phyloP scores from a whole-genome alignment of 2,329 filamentous ascomycete species.

The Paraphaeosphaeria sporulosa region DNA sequence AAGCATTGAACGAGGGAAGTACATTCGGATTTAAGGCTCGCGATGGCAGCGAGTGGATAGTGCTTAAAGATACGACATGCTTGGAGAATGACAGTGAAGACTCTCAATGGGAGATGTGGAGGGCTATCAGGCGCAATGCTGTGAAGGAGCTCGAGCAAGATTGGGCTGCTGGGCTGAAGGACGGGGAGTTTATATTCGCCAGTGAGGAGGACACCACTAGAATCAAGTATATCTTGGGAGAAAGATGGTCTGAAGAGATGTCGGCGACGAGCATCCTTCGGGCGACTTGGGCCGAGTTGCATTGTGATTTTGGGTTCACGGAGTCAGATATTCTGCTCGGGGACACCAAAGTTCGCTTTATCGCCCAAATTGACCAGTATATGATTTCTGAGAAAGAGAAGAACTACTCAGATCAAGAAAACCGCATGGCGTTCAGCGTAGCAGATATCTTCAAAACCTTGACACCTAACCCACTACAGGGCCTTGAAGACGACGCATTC shows the following conservation, averaged over 20 bases:
- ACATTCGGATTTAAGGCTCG: constrained; percentile 9
- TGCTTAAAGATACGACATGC: constrained; percentile 13
- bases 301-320: neutral
- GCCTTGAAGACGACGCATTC: constrained; percentile 12
- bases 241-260: neutral
- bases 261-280: constrained; percentile 9
- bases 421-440: neutral
- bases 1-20: constrained; percentile 3
- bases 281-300: neutral
- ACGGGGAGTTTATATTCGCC: constrained; percentile 10
- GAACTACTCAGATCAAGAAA: neutral
- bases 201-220: neutral
- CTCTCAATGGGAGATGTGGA: constrained; percentile 22
- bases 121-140: constrained; percentile 16
- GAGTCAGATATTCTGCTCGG: constrained; percentile 4
- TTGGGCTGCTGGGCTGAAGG: constrained; percentile 7
- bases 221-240: neutral
- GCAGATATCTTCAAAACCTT: constrained; percentile 3
- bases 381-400: neutral
- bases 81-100: constrained; percentile 20
- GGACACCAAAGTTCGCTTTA: constrained; percentile 10
- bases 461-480: neutral
- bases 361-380: constrained; percentile 12
- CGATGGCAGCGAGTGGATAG: constrained; percentile 11
- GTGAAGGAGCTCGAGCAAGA: constrained; percentile 7